Percentiles rank a stretch among this genome's conserved stretches.
Conservation (phyloP, 257 asterid species). For the Nicotiana attenuata region DNA sequence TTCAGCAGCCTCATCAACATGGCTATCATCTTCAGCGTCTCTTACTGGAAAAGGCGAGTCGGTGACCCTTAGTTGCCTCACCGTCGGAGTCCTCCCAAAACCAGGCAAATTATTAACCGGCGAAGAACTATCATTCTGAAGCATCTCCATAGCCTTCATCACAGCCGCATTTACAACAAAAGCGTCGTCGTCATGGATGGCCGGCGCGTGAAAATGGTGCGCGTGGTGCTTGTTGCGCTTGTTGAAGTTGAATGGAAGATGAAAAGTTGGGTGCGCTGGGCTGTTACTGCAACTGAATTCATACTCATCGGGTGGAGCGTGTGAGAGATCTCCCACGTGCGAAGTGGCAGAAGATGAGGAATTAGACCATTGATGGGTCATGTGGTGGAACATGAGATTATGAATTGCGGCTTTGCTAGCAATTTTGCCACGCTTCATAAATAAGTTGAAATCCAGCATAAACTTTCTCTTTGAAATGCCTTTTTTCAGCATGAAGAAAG, state of each 20-base stretch:
- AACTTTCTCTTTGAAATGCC: constrained; percentile 61
- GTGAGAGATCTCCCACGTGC: background rate
- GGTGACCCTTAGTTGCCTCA: constrained; percentile 67
- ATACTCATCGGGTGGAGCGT: constrained; percentile 33
- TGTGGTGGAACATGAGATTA: constrained; percentile 65
- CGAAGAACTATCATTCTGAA: constrained; percentile 42
- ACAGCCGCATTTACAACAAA: constrained; percentile 24
- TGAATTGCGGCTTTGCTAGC: constrained; percentile 74
- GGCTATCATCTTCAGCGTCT: constrained; percentile 31
- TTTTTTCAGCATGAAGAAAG: constrained; percentile 62
- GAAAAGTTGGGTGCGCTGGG: constrained; percentile 41
- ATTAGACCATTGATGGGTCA: constrained; percentile 16
- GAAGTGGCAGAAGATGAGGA: constrained; percentile 15
- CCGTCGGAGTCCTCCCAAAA: constrained; percentile 64
- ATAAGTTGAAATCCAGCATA: constrained; percentile 48
- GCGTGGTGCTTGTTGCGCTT: constrained; percentile 38
- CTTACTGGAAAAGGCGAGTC: constrained; percentile 62
- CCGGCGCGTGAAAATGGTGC: constrained; percentile 16
- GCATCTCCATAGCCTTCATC: constrained; percentile 35
- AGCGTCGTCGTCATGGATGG: constrained; percentile 23
- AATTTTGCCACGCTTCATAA: constrained; percentile 74
- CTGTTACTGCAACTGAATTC: constrained; percentile 85
- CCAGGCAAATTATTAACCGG: constrained; percentile 58
- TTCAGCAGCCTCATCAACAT: constrained; percentile 64
- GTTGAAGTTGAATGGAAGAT: constrained; percentile 37